Percentiles rank a stretch among this genome's conserved stretches.
Conservation (phyloP, 805 yeast genomes). For the Schizosaccharomyces lindneri region DNA sequence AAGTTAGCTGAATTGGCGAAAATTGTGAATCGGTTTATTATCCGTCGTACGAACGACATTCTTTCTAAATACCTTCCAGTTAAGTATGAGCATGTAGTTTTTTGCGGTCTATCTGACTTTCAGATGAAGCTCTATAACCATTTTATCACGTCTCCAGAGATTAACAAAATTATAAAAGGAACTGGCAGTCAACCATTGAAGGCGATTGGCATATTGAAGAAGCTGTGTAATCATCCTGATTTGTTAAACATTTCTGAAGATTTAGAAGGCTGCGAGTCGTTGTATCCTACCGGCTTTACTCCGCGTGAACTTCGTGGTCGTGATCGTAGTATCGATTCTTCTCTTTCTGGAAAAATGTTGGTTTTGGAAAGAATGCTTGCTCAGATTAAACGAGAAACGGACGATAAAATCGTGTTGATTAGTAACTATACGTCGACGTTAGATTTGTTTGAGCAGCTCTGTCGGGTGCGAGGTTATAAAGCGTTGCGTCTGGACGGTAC, state of each 20-base stretch:
- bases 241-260: conserved; percentile 52
- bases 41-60: conserved; percentile 85
- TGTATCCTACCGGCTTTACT: conserved; percentile 32
- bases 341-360: conserved; percentile 67
- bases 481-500: conserved; percentile 73
- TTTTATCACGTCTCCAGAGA: conserved; percentile 57
- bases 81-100: conserved; percentile 91
- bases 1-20: conserved; percentile 47
- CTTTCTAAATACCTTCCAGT: conserved; percentile 82
- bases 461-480: conserved; percentile 46
- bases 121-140: conserved; percentile 48
- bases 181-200: conserved; percentile 61
- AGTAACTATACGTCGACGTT: conserved; percentile 88
- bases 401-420: conserved; percentile 83
- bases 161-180: conserved; percentile 35
- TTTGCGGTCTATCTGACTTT: conserved; percentile 57
- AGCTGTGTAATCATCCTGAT: conserved; percentile 86
- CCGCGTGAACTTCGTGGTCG: conserved; percentile 22
- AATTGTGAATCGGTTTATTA: conserved; percentile 69
- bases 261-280: conserved; percentile 35
- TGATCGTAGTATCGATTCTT: conserved; percentile 45
- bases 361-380: conserved; percentile 54
- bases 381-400: conserved; percentile 38
- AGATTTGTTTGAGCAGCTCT: conserved; percentile 69
- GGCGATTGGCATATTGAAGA: conserved; percentile 71